Evolutionary conservation across 495 filamentous ascomycete species (phyloP), one percentile per base, ranked within the genome.

Genomic region (Chaetomidium leptoderma): DNA sequence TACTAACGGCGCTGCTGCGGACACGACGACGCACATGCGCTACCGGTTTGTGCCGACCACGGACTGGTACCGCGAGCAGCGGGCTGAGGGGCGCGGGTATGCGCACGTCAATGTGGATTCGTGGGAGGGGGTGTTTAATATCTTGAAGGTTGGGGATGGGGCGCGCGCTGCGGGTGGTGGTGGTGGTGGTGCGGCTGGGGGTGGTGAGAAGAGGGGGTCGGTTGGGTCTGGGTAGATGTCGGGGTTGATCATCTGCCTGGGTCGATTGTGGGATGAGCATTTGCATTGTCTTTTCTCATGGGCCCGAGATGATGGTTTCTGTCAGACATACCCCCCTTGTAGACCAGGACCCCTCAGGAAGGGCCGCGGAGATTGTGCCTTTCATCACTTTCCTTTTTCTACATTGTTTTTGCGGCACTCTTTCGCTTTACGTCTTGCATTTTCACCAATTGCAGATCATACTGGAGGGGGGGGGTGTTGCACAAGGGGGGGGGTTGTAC

Each of bases 61-160:
- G 37, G 65, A 74, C 6, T 79, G 77, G 77, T 79, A 78, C 52
- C 55, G 59, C 4, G 68, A 77, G 30, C 72, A 77, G 57, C 40
- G 55, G 40, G 59, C 48, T 1, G 76, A 78, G 48, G 75, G 75
- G 0, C 62, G 77, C 6, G 71, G 60, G 5, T 72, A 62, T 32
- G 68, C 69, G 40, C 74, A 76, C 27, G 61, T 78, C 2, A 59
- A 63, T 21, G 71, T 79, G 16, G 68, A 71, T 4, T 55, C 57
- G 16, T 76, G 68, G 62, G 63, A 70, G 19, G 59, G 50, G 17
- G 67, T 78, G 19, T 62, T 76, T 43, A 60, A 55, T 26, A 0
- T 14, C n/a, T 61, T 66, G 21, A 59, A 59, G 52, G 62, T 72
- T 29, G 62, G 63, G 2, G 55, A 46, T 24, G 40, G 8, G n/a